Base-by-base conservation (phyloP, 345 rosid species). In the Lepidium didymum region DNA sequence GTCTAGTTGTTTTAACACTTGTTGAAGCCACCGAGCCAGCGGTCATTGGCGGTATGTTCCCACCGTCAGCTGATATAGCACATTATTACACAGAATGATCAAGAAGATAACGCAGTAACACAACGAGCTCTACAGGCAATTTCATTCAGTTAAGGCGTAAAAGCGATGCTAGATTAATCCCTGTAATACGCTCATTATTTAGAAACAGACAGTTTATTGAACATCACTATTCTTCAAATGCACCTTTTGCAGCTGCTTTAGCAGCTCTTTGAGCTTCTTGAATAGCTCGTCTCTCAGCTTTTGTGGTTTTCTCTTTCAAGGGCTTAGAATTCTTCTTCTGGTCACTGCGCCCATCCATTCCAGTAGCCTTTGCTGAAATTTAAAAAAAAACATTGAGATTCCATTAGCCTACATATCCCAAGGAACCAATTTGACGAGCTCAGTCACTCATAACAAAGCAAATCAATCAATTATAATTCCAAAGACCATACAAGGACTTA, bases 251-350 rank as follows among this genome's bases (percentile, higher is more conserved):
- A 64, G 89, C 87, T 13, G 90, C 95, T 77, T 89, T 92, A 53
- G 92, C 96, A 72, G 97, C 94, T 43, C 97, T 77, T 70, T 93
- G 98, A 62, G 96, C 88, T 80, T 93, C 97, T 75, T 90, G 98
- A 76, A 88, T 58, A 16, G 98, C 92, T 64, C 97, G 86, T 74
- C 97, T 86, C 77, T 93, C 97, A 53, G 97, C 96, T 81, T 90
- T 93, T 2, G 94, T 80, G 37, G 92, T 83, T 67, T 93, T 88
- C 79, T 90, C 88, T 77, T 93, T 93, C 80, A 83, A 57, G 3
- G 90, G 56, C 75, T 90, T 87, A 31, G 87, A 71, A 37, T 42
- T 77, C 56, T 76, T 67, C 72, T 76, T 77, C 40, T 56, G 84
- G 29, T 83, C 87, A 67, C 82, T 81, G 44, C 83, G 83, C 47